phyloP scores from a whole-genome alignment of 345 rosid species.

The Aquilaria malaccensis region DNA sequence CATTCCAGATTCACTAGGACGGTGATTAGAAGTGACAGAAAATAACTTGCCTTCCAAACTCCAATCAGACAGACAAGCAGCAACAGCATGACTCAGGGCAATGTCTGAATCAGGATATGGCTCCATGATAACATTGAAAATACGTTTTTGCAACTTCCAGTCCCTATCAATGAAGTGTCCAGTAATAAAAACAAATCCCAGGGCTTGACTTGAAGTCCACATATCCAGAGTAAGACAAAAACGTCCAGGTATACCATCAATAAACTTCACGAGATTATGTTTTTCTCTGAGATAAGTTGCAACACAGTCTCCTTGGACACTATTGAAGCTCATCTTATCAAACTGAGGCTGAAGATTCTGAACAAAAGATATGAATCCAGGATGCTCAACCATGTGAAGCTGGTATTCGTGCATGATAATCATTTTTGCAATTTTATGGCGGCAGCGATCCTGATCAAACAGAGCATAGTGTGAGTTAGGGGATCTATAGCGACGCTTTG shows the following conservation, averaged over 20 bases:
- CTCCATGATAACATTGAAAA: slow-evolving; percentile 66
- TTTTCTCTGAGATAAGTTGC: slow-evolving; percentile 60
- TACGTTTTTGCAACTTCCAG: slow-evolving; percentile 56
- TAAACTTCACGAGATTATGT: slow-evolving; percentile 44
- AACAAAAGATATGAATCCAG: slow-evolving; percentile 57
- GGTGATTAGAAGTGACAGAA: slow-evolving; percentile 50
- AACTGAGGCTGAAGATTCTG: slow-evolving; percentile 67
- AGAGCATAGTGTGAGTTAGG: slow-evolving; percentile 27
- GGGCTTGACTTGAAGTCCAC: slow-evolving; percentile 62
- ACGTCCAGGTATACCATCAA: slow-evolving; percentile 64
- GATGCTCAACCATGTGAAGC: slow-evolving; percentile 81
- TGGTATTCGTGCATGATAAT: slow-evolving; percentile 79
- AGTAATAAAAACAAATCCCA: slow-evolving; percentile 60
- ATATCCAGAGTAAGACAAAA: slow-evolving; percentile 61
- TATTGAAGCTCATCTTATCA: slow-evolving; percentile 36
- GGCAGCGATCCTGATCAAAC: slow-evolving; percentile 51
- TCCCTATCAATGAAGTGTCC: slow-evolving; percentile 71
- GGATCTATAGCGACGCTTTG: slow-evolving; percentile 46
- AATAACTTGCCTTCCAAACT: slow-evolving; percentile 63
- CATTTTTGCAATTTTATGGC: slow-evolving; percentile 74
- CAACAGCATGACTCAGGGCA: slow-evolving; percentile 59
- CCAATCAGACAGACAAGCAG: slow-evolving; percentile 73
- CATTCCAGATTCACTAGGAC: slow-evolving; percentile 38
- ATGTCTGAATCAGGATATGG: slow-evolving; percentile 57
- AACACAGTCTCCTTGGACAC: slow-evolving; percentile 63